Evolutionary conservation across 2,329 filamentous ascomycete genomes (phyloP).

Genomic region (Cyclaneusma minus): DNA sequence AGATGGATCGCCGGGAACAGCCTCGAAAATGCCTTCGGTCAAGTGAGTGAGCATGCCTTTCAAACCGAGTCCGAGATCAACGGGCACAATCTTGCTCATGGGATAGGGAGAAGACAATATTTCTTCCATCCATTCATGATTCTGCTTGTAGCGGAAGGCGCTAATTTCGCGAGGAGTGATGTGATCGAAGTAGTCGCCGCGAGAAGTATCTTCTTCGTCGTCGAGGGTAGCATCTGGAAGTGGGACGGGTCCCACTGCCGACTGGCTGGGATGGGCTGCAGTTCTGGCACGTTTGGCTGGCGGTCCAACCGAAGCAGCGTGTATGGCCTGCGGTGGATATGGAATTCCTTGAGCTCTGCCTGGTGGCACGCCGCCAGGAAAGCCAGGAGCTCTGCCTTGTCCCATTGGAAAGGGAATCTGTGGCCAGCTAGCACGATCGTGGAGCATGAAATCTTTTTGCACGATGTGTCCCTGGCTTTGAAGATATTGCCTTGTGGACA

Average conservation of each 20-base stretch:
- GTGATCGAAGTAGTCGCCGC: conserved; percentile 80
- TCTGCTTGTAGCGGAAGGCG: conserved; percentile 73
- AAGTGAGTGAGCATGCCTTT: conserved; percentile 69
- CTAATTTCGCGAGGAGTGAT: conserved; percentile 84
- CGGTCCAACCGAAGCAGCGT: conserved; percentile 26
- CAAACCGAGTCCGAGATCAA: conserved; percentile 73
- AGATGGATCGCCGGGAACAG: conserved; percentile 32
- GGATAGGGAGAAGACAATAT: conserved; percentile 82
- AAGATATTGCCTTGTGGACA: conserved; percentile 47
- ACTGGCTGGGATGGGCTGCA: conserved; percentile 7
- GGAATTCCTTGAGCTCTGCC: conserved; percentile 44
- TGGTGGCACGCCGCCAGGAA: conserved; percentile 27
- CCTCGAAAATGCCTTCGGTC: conserved; percentile 74
- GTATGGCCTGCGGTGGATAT: conserved; percentile 34
- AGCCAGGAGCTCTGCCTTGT: conserved; percentile 20
- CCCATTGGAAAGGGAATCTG: conserved; percentile 51
- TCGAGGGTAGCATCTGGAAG: conserved; percentile 40
- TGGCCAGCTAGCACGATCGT: conserved; percentile 82
- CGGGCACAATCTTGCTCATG: conserved; percentile 69
- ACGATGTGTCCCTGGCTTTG: conserved; percentile 66
- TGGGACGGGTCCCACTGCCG: conserved; percentile 20
- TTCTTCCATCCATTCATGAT: conserved; percentile 99
- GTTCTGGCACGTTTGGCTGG: conserved; percentile 35
- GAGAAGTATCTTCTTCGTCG: conserved; percentile 77
- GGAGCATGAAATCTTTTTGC: conserved; percentile 88